Conservation (phyloP, 371 early-diverging fungal species). For the Apophysomyces elegans region DNA sequence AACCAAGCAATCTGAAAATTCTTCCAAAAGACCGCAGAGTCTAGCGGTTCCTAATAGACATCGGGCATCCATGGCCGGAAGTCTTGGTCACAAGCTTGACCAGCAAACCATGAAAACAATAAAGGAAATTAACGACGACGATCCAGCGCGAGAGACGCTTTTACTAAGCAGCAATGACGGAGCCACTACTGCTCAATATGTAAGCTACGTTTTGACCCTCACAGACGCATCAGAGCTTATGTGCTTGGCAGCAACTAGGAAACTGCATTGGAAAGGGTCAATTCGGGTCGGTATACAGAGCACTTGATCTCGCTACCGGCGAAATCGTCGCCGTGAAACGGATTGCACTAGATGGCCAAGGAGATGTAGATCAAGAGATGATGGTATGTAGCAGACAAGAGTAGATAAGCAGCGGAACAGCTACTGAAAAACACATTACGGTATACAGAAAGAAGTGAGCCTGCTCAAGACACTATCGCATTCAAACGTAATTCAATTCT, state of each 20-base stretch:
- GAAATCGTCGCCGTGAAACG: slow-evolving; percentile 90
- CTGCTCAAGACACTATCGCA: slow-evolving; percentile 74
- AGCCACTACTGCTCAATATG: slow-evolving; percentile 29
- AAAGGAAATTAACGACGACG: slow-evolving; percentile 21
- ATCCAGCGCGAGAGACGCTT: slow-evolving; percentile 26
- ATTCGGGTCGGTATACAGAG: slow-evolving; percentile 87
- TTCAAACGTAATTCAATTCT: slow-evolving; percentile 84
- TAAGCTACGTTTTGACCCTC: slow-evolving; percentile 13
- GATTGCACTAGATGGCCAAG: slow-evolving; percentile 63
- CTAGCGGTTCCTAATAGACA: slow-evolving; percentile 24
- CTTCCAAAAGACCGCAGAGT: slow-evolving; percentile 22
- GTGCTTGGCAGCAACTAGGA: slow-evolving; percentile 71
- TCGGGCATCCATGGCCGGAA: slow-evolving; percentile 22
- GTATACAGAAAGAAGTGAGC: slow-evolving; percentile 60
- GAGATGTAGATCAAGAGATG: slow-evolving; percentile 55
- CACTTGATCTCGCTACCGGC: slow-evolving; percentile 83
- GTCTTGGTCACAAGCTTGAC: slow-evolving; percentile 39
- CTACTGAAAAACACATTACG: background rate
- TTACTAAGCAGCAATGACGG: slow-evolving; percentile 33
- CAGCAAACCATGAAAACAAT: slow-evolving; percentile 26
- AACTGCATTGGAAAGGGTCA: slow-evolving; percentile 93
- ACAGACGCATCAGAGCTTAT: background rate
- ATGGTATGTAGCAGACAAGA: slow-evolving; percentile 41
- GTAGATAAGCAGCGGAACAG: background rate
- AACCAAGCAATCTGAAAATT: background rate